phyloP scores from a whole-genome alignment of 75 land plant genomes.

The Picea sitchensis region DNA sequence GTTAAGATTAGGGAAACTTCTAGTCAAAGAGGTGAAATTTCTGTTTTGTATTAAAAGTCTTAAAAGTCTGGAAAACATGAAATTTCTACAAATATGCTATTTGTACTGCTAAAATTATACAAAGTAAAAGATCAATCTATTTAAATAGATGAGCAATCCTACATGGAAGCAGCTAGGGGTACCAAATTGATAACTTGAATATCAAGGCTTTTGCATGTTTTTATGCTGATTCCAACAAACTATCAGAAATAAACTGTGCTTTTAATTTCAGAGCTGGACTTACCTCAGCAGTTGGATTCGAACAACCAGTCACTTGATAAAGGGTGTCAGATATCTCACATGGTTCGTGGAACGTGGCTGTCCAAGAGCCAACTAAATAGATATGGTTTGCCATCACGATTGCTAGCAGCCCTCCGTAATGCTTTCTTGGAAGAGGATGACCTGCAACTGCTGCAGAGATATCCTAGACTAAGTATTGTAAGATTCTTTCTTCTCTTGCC shows the following conservation, averaged over 20 bases:
- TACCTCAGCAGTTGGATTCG: slow-evolving; percentile 13
- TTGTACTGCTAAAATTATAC: background rate
- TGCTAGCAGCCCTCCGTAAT: slow-evolving; percentile 51
- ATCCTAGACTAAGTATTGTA: slow-evolving; percentile 21
- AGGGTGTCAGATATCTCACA: slow-evolving; percentile 32
- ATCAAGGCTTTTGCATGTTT: background rate
- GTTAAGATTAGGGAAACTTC: too few species aligned
- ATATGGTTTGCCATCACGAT: slow-evolving; percentile 53
- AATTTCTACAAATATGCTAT: background rate
- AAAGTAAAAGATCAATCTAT: background rate
- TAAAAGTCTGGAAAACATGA: too few species aligned
- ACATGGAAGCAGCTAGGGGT: background rate
- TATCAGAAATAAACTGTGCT: background rate
- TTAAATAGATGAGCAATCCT: background rate
- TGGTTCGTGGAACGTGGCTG: slow-evolving; percentile 72
- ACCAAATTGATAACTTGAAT: too few species aligned
- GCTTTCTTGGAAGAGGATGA: slow-evolving; percentile 29
- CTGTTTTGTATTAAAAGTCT: background rate
- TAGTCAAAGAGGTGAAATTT: too few species aligned
- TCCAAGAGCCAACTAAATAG: slow-evolving; percentile 35
- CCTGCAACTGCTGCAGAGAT: background rate
- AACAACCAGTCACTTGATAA: background rate
- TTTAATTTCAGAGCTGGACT: slow-evolving; percentile 54
- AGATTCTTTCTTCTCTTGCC: slow-evolving; percentile 9
- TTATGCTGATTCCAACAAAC: background rate